phyloP scores from a whole-genome alignment of 2,329 filamentous ascomycete genomes.

The Ceratocystis cubensis region DNA sequence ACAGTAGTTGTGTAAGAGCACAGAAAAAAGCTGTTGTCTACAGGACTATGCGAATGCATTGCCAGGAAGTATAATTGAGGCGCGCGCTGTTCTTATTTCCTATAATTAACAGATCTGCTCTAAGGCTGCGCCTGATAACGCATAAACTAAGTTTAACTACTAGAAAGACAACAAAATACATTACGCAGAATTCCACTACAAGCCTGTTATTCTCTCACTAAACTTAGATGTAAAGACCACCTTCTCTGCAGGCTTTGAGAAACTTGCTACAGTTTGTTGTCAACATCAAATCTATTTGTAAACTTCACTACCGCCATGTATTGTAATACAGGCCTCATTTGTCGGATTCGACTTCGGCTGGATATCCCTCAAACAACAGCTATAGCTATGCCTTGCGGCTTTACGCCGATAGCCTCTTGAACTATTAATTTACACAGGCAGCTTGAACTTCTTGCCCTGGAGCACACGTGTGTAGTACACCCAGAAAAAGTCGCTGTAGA shows the following conservation, averaged over 20 bases:
- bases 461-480: slow-evolving; percentile 97
- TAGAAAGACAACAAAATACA: not conserved
- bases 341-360: not conserved
- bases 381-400: not conserved
- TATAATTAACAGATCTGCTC: too few species aligned
- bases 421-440: slow-evolving; percentile 52
- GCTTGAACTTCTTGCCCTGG: slow-evolving; percentile 78
- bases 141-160: not conserved
- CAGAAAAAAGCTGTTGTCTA: too few species aligned
- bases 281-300: not conserved
- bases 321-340: not conserved
- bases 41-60: too few species aligned
- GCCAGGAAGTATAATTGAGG: too few species aligned
- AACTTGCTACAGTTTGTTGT: not conserved
- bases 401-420: not conserved
- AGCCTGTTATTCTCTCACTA: not conserved
- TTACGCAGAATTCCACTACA: not conserved
- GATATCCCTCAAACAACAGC: not conserved
- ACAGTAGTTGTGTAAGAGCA: too few species aligned
- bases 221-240: not conserved
- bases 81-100: too few species aligned
- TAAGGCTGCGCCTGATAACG: too few species aligned
- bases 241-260: not conserved
- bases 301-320: not conserved
- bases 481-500: slow-evolving; percentile 99